These are phyloP conservation scores for Sutorius eximius DNA, from an alignment of 1,284 basidiomycete species.

Conservation along the genomic window DNA sequence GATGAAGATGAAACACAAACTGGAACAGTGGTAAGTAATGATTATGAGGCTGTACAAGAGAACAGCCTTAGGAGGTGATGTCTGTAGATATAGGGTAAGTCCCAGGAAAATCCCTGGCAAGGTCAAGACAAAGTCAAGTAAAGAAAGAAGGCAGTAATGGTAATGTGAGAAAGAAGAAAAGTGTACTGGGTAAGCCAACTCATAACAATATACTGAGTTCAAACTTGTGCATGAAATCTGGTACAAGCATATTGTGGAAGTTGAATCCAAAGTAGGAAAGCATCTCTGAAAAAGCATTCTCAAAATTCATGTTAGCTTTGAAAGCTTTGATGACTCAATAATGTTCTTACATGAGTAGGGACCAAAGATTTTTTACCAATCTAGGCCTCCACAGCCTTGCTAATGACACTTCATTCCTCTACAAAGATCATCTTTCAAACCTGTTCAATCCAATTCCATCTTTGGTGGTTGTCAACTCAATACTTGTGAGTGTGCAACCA, in stretches of 20 bases:
- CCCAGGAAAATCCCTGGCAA: too few species aligned
- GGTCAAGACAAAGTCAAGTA: too few species aligned
- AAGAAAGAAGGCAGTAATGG: too few species aligned
- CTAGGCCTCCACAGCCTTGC: neutral
- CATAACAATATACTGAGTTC: too few species aligned
- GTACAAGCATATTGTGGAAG: slow-evolving; percentile 1
- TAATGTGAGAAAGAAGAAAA: too few species aligned
- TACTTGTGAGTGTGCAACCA: neutral
- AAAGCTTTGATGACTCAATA: neutral
- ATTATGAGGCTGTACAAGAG: too few species aligned
- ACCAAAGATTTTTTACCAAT: slow-evolving; percentile 3
- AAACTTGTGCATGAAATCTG: neutral
- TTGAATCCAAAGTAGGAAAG: slow-evolving; percentile 8
- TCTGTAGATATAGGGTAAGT: too few species aligned
- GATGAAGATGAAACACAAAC: too few species aligned
- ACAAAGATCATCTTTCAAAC: neutral
- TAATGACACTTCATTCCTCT: neutral
- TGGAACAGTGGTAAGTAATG: too few species aligned
- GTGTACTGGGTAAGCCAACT: too few species aligned
- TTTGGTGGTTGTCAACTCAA: neutral
- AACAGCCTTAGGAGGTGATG: too few species aligned
- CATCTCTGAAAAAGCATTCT: slow-evolving; percentile 19
- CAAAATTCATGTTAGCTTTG: neutral
- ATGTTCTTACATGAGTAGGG: slow-evolving; percentile 3
- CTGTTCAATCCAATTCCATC: neutral